These are phyloP conservation scores for Basidiobolus meristosporus DNA, from an alignment of 371 early-diverging fungal genomes.

Conservation along the genomic window DNA sequence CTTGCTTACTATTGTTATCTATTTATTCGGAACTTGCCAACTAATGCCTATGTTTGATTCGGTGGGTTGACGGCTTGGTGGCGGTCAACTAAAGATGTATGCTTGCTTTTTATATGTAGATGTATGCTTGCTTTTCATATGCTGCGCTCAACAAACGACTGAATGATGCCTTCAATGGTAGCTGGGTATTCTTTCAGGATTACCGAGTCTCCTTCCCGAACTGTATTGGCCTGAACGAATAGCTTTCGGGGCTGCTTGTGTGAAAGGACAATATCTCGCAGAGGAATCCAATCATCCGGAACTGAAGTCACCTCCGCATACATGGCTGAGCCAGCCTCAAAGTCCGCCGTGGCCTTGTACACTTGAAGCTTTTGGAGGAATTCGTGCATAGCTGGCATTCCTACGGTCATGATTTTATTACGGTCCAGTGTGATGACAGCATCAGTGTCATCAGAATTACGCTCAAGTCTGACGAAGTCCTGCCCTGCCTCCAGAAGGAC, in stretches of 20 bases:
- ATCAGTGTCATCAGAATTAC: conserved; percentile 10
- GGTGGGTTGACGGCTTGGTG: too few relatives aligned
- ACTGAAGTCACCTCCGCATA: conserved; percentile 26
- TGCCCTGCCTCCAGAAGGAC: conserved; percentile 19
- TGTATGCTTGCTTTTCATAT: too few relatives aligned
- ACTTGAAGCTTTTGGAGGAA: conserved; percentile 30
- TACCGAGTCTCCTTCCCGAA: conserved; percentile 12
- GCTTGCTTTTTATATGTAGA: too few relatives aligned
- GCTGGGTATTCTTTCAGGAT: conserved; percentile 29
- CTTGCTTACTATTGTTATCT: too few relatives aligned
- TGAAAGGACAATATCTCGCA: conserved; percentile 24
- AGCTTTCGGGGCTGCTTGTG: conserved; percentile 33
- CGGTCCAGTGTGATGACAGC: conserved; percentile 23
- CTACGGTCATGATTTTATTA: conserved; percentile 21
- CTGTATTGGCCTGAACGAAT: conserved; percentile 29
- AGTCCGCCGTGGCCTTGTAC: conserved; percentile 35
- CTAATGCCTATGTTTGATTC: too few relatives aligned
- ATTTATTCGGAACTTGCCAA: too few relatives aligned
- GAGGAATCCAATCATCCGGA: conserved; percentile 19
- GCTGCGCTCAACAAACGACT: conserved; percentile 27
- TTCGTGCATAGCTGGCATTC: conserved; percentile 23
- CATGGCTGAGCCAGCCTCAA: conserved; percentile 16
- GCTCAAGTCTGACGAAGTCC: conserved; percentile 13
- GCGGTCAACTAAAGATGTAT: too few relatives aligned
- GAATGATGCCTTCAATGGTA: conserved; percentile 28